These are phyloP conservation scores for Polyporus tsugae DNA, from an alignment of 1,284 basidiomycete species.

Conservation along the genomic window DNA sequence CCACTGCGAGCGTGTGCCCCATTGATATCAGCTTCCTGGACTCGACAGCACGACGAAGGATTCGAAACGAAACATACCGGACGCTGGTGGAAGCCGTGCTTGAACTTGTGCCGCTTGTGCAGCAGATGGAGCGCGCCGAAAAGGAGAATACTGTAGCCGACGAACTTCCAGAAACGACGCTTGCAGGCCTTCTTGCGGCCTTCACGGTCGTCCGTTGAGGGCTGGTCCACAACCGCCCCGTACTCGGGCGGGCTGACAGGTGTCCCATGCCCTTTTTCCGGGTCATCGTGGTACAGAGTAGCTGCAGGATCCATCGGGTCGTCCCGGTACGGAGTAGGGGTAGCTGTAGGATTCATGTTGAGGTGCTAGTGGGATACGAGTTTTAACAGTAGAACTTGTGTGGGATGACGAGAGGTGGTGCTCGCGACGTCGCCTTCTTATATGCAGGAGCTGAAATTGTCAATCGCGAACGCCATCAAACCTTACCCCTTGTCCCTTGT, in stretches of 20 bases:
- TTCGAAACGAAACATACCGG: neutral
- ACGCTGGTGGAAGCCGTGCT: neutral
- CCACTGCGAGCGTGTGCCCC: neutral
- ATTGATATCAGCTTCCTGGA: neutral
- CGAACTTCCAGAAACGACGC: slow-evolving; percentile 31
- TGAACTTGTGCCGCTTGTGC: slow-evolving; percentile 3
- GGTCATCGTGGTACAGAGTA: neutral
- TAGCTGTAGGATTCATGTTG: neutral
- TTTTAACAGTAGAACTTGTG: neutral
- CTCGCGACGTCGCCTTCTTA: neutral
- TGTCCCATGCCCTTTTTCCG: slow-evolving; percentile 9
- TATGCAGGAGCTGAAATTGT: neutral
- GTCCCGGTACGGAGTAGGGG: neutral
- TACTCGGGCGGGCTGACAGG: slow-evolving; percentile 3
- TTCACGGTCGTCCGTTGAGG: slow-evolving; percentile 8
- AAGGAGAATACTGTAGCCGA: slow-evolving; percentile 19
- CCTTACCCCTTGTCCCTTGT: neutral
- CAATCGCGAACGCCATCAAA: neutral
- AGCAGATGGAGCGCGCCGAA: slow-evolving; percentile 19
- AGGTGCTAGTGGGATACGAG: neutral
- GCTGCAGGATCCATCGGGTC: neutral
- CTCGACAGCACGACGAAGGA: neutral
- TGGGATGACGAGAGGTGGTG: neutral
- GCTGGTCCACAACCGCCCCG: neutral
- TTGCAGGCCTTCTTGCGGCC: slow-evolving; percentile 21